Conservation (phyloP, 108 stramenopile genomes). For the Aurantiochytrium sp. region DNA sequence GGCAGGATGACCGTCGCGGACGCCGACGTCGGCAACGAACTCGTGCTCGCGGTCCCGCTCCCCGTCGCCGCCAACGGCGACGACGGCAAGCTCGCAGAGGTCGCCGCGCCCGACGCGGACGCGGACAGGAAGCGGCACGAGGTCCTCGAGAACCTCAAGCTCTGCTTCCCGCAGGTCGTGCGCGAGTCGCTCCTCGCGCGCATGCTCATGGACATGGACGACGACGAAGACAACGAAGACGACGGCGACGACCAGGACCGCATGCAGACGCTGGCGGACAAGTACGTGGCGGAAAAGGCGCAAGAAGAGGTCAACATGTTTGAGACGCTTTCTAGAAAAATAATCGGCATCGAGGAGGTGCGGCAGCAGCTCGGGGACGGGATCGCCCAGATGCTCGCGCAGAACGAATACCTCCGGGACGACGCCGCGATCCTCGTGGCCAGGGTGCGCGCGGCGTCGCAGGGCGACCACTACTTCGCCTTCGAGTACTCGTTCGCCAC, state of each 20-base stretch:
- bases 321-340: neutral
- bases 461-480: neutral
- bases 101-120: too few species aligned
- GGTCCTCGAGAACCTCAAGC: neutral
- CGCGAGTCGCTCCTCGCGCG: neutral
- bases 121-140: neutral
- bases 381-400: neutral
- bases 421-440: neutral
- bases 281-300: neutral
- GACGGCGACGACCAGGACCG: neutral
- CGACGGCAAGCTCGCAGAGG: too few species aligned
- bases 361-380: neutral
- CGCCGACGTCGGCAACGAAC: too few species aligned
- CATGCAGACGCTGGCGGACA: neutral
- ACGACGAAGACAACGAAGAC: neutral
- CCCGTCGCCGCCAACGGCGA: too few species aligned
- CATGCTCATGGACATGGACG: neutral
- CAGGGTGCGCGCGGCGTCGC: neutral
- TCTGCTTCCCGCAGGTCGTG: conserved; percentile 24
- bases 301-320: neutral
- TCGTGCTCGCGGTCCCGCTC: too few species aligned
- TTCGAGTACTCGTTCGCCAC: neutral
- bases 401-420: neutral
- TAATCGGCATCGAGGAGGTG: neutral
- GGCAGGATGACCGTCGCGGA: too few species aligned